Base-by-base conservation (phyloP, 768 basidiomycete species). In the Termitomyces sp. region DNA sequence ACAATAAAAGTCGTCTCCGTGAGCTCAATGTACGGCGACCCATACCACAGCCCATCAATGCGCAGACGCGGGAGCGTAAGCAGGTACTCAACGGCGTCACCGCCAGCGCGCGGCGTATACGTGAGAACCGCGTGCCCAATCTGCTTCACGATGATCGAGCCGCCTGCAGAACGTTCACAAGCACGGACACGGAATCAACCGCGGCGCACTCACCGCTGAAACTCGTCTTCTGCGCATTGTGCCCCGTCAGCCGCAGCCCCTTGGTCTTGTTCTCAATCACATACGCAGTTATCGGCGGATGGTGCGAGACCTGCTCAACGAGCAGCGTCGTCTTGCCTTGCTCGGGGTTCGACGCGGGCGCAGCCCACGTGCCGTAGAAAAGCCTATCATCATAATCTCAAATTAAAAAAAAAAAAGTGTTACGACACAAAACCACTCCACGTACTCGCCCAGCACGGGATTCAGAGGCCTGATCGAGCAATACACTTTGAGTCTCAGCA, bases 271-370 rank as follows among this genome's bases (percentile, higher is more conserved):
- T 98, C 73, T 86, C 82, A 63, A 98, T 91, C 69, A 84, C 79
- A 71, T 94, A 96, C 23, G 86, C 91, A 43, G 91, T 91, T 64
- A 91, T 86, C 8, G 90, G 88, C 1, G 90, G 89, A 67, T 99
- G 96, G 67, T 99, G 96, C 21, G 96, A 98, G 47, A 98, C 96
- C 67, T 98, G 94, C 72, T 98, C 94, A 3, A 95, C 93, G 41
- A 89, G 82, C 31, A 98, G 80, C 41, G 79, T 78, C 3, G 92
- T 95, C 68, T 85, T 76, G n/a, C 93, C 94, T 38, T 88, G 85
- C 4, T 82, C 82, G 57, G 79, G 75, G 21, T 58, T 43, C 23
- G 59, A 56, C 5, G 57, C 84, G 2, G 60, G 56, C 1, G 62
- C 84, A 1, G 94, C 90, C 94, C 94, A 98, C 58, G 77, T 71